Conservation (phyloP, 176 grass and related monocot species). For the Oryza rufipogon region DNA sequence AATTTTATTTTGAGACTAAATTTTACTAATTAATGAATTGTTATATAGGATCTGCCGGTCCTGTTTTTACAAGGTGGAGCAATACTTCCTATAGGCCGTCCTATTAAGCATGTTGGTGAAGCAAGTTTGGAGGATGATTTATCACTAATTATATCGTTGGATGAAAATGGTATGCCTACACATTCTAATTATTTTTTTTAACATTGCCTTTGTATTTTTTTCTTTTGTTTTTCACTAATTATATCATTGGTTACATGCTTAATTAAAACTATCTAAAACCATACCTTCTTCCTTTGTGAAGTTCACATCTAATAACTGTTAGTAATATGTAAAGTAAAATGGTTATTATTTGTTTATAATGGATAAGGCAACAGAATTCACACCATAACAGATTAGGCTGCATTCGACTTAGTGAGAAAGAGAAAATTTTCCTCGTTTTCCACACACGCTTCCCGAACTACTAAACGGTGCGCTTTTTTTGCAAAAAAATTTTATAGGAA, state of each 20-base stretch:
- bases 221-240: not conserved
- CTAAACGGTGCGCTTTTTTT: too few species aligned
- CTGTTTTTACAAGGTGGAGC: slow-evolving; percentile 84
- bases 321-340: not conserved
- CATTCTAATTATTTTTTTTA: not conserved
- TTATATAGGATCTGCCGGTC: slow-evolving; percentile 75
- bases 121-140: slow-evolving; percentile 84
- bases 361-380: slow-evolving; percentile 1
- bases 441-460: too few species aligned
- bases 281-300: slow-evolving; percentile 4
- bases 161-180: slow-evolving; percentile 71
- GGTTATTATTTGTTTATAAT: slow-evolving; percentile 1
- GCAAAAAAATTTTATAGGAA: too few species aligned
- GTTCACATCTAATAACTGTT: slow-evolving; percentile 18
- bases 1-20: not conserved
- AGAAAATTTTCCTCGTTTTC: too few species aligned
- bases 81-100: slow-evolving; percentile 87
- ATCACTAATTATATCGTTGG: slow-evolving; percentile 76
- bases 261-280: not conserved
- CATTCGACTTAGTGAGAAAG: too few species aligned
- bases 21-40: slow-evolving; percentile 19
- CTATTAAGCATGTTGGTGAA: slow-evolving; percentile 85
- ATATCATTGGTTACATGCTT: not conserved
- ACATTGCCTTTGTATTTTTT: slow-evolving; percentile 17
- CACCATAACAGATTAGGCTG: not conserved